Base-by-base conservation (phyloP, 1,139 yeast species). In the Candida sojae region DNA sequence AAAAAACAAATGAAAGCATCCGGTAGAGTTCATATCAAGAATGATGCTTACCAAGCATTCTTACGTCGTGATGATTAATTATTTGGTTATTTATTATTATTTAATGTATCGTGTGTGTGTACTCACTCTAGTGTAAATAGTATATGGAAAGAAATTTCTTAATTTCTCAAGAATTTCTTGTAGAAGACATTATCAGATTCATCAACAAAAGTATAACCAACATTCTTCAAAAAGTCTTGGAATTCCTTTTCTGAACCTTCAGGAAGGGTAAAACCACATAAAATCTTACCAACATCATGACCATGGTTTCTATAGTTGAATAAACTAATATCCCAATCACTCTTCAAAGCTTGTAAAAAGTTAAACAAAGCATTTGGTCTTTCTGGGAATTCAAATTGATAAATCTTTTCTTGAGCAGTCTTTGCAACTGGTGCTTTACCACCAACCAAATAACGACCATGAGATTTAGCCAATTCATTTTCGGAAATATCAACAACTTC, bases 241-340 rank as follows among this genome's bases (percentile, higher is more conserved):
- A 92, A 86, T 10, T 74, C 80, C 39, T 77, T 80, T 42, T 74
- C 71, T 38, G 93, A 90, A 33, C 77, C 78, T 40, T 82, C 80
- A 4, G 98, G 97, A 29, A 92, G 90, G 39, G 84, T 84, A 52
- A 95, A 80, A 31, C 96, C 99, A 47, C 96, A 93, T 55, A 93
- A 75, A 0, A 93, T 89, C 66, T 90, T 90, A 40, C 96, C 98
- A 43, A 93, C 81, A 65, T 93, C 99, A 48, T 93, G 87, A 31
- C 99, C 99, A 59, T 91, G 96, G 70, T 93, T 92, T 76, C 99
- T 84, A 70, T 93, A 93, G 67, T 93, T 97, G 83, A 93, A 93
- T 58, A 93, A 73, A 3, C 97, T 87, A 51, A 95, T 83, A 63
- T 92, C 93, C 98, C 98, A 93, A 50, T 85, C 83, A 34, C 80